Evolutionary conservation across 768 basidiomycete species (phyloP), one percentile per base, ranked within the genome.

Genomic region (Rhodotorula paludigena): DNA sequence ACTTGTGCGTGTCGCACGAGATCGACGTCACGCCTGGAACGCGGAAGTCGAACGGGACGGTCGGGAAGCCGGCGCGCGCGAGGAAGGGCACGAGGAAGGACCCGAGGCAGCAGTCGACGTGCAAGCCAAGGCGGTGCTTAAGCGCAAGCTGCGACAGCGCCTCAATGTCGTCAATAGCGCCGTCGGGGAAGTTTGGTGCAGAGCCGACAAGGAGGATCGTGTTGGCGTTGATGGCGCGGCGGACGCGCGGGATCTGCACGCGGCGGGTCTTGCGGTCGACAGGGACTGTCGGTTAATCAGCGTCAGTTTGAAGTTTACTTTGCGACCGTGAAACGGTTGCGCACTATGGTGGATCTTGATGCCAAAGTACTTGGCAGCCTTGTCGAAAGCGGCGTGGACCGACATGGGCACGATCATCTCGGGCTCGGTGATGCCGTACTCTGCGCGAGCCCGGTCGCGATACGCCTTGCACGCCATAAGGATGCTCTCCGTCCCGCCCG

Each of bases 1-100:
- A 89, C 47, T 94, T 94, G 81, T 96, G 92, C 12, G 90, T 91
- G 81, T 99, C 94, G 77, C 93, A 96, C 68, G 90, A 92, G 62
- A 97, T 90, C 1, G 30, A 32, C 5, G 93, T 97, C 32, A 99
- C 94, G 7, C 94, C 94, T 5, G 84, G 82, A 4, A 97, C 87
- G 30, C 86, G 81, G 78, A 99, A 99, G 79, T 98, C 94, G 76
- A 97, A 98, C 0, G 85, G 87, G 44, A 57, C 69, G 38, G 44
- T 52, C 33, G 39, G 49, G 51, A 69, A 73, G 8, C 78, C 77
- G 20, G 76, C 72, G 71, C 84, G 80, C 74, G 91, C 89, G 55
- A 99, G 82, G 83, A 90, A 99, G 0, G 94, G 92, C 67, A 97
- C 84, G 71, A 97, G 88, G 79, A 98, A 96, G 56, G 88, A 89